These are phyloP conservation scores for Entomortierella beljakovae DNA, from an alignment of 192 early-diverging fungal genomes.

Conservation along the genomic window DNA sequence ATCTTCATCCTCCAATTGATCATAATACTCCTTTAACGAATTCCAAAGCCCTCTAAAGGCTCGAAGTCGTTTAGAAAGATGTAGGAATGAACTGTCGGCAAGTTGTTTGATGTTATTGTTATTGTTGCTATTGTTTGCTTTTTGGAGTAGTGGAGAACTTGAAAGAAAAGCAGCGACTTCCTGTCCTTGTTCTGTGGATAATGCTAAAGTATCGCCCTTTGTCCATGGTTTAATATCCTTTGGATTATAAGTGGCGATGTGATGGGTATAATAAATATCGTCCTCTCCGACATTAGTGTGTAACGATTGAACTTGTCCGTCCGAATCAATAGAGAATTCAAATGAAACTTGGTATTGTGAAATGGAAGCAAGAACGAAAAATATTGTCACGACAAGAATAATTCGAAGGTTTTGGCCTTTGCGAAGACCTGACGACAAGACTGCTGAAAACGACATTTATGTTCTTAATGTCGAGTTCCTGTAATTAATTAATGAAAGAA, in stretches of 20 bases:
- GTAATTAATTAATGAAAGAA: too few species aligned
- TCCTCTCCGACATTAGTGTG: slow-evolving; percentile 4
- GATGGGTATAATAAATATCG: slow-evolving; percentile 42
- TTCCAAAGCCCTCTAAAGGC: slow-evolving; percentile 37
- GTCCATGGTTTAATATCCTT: slow-evolving; percentile 45
- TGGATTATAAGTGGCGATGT: slow-evolving; percentile 38
- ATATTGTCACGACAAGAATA: slow-evolving; percentile 23
- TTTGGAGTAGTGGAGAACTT: background rate
- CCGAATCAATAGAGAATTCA: slow-evolving; percentile 43
- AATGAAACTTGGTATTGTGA: slow-evolving; percentile 46
- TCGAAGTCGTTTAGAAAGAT: slow-evolving; percentile 36
- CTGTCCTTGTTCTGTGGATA: slow-evolving; percentile 23
- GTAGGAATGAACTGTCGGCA: slow-evolving; percentile 21
- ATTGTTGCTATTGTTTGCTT: background rate
- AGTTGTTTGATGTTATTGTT: background rate
- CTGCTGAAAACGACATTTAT: background rate
- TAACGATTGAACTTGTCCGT: slow-evolving; percentile 42
- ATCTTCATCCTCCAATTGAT: slow-evolving; percentile 6
- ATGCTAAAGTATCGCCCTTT: slow-evolving; percentile 27
- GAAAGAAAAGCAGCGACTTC: slow-evolving; percentile 22
- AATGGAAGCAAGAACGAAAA: slow-evolving; percentile 38
- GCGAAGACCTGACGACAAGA: slow-evolving; percentile 1
- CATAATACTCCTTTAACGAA: slow-evolving; percentile 18
- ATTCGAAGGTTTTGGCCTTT: slow-evolving; percentile 40
- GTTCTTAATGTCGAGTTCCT: too few species aligned